phyloP scores from a whole-genome alignment of 805 yeast species.

The Blastobotrys peoriensis region DNA sequence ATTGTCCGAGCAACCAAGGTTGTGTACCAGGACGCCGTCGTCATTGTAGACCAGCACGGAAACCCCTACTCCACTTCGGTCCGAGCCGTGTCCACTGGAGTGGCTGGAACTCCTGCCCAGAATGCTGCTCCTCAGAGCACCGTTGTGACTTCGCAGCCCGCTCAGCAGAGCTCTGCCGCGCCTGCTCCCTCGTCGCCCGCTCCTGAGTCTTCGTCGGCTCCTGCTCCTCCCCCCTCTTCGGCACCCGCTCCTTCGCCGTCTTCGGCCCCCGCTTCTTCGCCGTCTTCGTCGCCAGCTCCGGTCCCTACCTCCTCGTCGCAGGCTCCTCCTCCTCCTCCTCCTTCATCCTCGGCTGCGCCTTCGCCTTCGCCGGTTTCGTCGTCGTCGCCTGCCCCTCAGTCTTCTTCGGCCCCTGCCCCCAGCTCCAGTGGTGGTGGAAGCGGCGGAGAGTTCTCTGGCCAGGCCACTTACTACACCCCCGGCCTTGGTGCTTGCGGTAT shows the following conservation, averaged over 20 bases:
- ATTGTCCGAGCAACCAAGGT: slow-evolving; percentile 18
- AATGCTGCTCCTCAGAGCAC: slow-evolving; percentile 4
- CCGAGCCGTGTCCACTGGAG: slow-evolving; percentile 19
- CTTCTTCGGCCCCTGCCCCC: slow-evolving; percentile 14
- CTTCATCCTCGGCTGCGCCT: slow-evolving; percentile 8
- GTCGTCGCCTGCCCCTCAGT: slow-evolving; percentile 14
- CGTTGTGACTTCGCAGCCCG: slow-evolving; percentile 5
- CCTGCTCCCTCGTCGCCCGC: slow-evolving; percentile 8
- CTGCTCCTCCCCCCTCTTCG: slow-evolving; percentile 12
- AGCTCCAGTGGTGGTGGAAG: slow-evolving; percentile 14
- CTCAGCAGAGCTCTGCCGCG: slow-evolving; percentile 8
- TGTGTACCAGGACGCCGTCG: slow-evolving; percentile 21
- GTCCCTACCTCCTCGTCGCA: slow-evolving; percentile 9
- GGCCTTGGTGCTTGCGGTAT: slow-evolving; percentile 52
- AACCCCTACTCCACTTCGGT: slow-evolving; percentile 18
- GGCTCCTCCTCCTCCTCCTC: slow-evolving; percentile 9
- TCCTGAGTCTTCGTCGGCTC: slow-evolving; percentile 7
- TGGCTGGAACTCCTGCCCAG: slow-evolving; percentile 10
- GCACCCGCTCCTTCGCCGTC: slow-evolving; percentile 6
- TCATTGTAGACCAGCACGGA: slow-evolving; percentile 24
- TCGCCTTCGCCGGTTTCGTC: slow-evolving; percentile 5
- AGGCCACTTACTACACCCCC: slow-evolving; percentile 22
- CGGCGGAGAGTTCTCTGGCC: slow-evolving; percentile 22
- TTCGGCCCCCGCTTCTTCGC: slow-evolving; percentile 1
- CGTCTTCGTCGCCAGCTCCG: slow-evolving; percentile 10